Conservation (phyloP, 345 rosid genomes). For the Populus pruinosa region DNA sequence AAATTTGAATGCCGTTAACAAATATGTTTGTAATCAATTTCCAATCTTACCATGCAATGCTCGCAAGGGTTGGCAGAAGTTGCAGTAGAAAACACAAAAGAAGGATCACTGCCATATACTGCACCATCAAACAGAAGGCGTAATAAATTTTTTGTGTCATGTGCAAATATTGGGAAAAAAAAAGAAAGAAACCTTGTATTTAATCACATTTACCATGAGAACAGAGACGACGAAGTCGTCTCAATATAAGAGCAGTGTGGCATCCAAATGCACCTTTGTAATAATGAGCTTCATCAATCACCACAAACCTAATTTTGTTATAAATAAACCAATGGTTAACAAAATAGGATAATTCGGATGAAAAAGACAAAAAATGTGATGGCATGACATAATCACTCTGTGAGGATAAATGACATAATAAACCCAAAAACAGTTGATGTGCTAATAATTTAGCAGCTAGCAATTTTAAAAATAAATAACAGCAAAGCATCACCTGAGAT, state of each 20-base stretch:
- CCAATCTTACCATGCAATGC: constrained; percentile 79
- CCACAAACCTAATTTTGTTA: constrained; percentile 52
- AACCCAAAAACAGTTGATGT: neutral
- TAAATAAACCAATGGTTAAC: neutral
- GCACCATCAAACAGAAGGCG: constrained; percentile 20
- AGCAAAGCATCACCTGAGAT: constrained; percentile 55
- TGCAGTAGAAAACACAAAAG: constrained; percentile 85
- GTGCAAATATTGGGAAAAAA: neutral
- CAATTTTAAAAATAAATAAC: neutral
- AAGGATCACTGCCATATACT: constrained; percentile 81
- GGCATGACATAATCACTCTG: neutral
- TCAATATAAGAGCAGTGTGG: constrained; percentile 87
- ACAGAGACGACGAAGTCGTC: constrained; percentile 86
- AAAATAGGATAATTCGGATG: neutral
- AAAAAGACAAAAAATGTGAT: neutral
- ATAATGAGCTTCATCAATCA: constrained; percentile 93
- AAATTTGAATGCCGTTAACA: neutral
- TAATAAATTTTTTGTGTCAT: neutral
- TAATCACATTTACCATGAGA: constrained; percentile 58
- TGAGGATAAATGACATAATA: neutral
- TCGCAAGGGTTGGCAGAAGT: constrained; percentile 93
- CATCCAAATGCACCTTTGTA: constrained; percentile 98
- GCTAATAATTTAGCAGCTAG: neutral
- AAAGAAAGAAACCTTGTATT: neutral
- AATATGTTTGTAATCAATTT: constrained; percentile 17